phyloP scores from a whole-genome alignment of 2,329 filamentous ascomycete species.

The Didymellaceae sp. region DNA sequence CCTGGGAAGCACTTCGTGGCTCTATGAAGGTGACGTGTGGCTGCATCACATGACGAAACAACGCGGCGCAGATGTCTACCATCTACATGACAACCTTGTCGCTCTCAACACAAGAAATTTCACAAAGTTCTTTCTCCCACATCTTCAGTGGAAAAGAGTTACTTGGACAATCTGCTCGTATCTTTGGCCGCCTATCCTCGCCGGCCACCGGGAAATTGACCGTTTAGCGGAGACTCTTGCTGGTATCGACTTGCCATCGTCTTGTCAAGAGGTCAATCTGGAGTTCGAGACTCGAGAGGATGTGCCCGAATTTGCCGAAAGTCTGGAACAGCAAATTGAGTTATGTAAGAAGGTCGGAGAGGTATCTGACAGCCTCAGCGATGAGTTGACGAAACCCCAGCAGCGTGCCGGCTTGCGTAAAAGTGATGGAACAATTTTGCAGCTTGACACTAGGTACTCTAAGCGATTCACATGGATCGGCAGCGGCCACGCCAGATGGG shows the following conservation, averaged over 20 bases:
- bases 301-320: conserved; percentile 8
- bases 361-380: neutral
- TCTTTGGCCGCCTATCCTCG: conserved; percentile 13
- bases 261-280: conserved; percentile 34
- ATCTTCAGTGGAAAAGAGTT: conserved; percentile 32
- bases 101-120: conserved; percentile 7
- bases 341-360: conserved; percentile 10
- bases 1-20: conserved; percentile 9
- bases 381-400: neutral
- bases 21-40: conserved; percentile 21
- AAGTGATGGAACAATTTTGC: conserved; percentile 17
- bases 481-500: conserved; percentile 17
- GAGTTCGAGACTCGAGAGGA: conserved; percentile 31
- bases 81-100: conserved; percentile 28
- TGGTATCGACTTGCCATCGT: conserved; percentile 18
- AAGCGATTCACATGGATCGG: conserved; percentile 27
- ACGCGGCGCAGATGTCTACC: conserved; percentile 27
- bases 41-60: conserved; percentile 30
- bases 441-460: conserved; percentile 16
- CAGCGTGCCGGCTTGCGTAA: neutral
- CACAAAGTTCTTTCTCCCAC: conserved; percentile 19
- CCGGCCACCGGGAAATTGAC: conserved; percentile 16
- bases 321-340: conserved; percentile 10
- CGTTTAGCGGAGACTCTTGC: conserved; percentile 8
- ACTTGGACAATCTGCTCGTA: conserved; percentile 32